Base-by-base conservation (phyloP, 1,284 basidiomycete genomes). In the Mycosarcoma maydis region DNA sequence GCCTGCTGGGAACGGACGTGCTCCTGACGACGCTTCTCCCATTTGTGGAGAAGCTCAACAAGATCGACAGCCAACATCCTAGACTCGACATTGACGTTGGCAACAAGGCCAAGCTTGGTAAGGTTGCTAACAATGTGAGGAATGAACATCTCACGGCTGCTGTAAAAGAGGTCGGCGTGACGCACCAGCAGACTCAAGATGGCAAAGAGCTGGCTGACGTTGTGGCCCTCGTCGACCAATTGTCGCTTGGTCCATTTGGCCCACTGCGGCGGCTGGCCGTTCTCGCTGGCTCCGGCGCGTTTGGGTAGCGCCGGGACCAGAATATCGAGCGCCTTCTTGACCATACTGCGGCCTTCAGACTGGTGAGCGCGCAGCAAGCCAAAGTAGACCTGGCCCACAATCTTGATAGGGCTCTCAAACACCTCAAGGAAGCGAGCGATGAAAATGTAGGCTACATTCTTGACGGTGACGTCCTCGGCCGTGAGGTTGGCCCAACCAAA, bases 131-230 rank as follows among this genome's bases (percentile, higher is more conserved):
- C 91, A 83, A 99, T 94, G 79, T 96, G 92, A 0, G 94, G 92
- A n/a, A 98, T 88, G 82, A 98, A 98, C 29, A 97, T 85, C 14
- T 92, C 91, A 39, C 96, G 90, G 61, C 93, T 92, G 45, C 92
- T 89, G 84, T 92, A 98, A 85, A 98, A 99, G 6, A 97, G 86
- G 54, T 93, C 88, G 1, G 91, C 88, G 72, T 98, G 93, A 60
- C 93, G 91, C 59, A 94, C 90, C 52, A 99, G 90, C 54, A 98
- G 87, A 70, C 94, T 90, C 81, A 97, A 95, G 47, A 98, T 92
- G 59, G 90, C 89, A 66, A 91, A 88, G 44, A 94, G 88, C 76
- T 95, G 92, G 27, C 90, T 87, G 40, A 92, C 87, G 32, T 80
- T 79, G 62, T 89, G 88, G 2, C 91, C 91, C 79, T 98, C 96